These are phyloP conservation scores for Zanthoxylum bungeanum DNA, from an alignment of 345 rosid species.

Conservation along the genomic window DNA sequence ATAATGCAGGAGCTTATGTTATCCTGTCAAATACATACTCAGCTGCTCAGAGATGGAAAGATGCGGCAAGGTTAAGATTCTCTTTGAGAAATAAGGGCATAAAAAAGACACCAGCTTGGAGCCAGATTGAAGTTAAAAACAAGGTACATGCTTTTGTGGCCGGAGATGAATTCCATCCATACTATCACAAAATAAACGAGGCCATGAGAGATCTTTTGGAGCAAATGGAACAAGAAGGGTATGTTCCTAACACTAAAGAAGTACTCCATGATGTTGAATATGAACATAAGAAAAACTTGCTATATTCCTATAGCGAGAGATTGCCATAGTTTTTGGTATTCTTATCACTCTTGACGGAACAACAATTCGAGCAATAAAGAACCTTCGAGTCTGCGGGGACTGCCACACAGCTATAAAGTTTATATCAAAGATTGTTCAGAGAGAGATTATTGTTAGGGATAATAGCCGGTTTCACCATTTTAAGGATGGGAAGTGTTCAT, in stretches of 20 bases:
- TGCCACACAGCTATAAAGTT: constrained; percentile 69
- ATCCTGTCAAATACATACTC: constrained; percentile 71
- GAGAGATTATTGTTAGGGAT: constrained; percentile 72
- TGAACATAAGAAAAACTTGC: constrained; percentile 60
- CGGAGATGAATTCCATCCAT: constrained; percentile 71
- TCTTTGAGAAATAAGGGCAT: constrained; percentile 46
- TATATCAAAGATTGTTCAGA: constrained; percentile 55
- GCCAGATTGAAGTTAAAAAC: constrained; percentile 77
- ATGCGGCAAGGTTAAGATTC: constrained; percentile 48
- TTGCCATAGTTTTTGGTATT: constrained; percentile 73
- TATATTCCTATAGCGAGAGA: constrained; percentile 68
- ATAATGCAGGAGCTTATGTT: constrained; percentile 67
- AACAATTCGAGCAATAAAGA: constrained; percentile 68
- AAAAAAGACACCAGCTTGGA: constrained; percentile 69
- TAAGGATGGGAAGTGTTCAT: constrained; percentile 62
- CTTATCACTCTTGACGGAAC: constrained; percentile 62
- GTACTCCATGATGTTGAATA: constrained; percentile 72
- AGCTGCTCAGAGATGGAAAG: constrained; percentile 61
- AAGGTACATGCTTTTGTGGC: constrained; percentile 61
- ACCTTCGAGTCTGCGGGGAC: constrained; percentile 59
- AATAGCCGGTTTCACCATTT: constrained; percentile 82
- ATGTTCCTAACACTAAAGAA: constrained; percentile 59
- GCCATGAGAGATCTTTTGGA: constrained; percentile 46
- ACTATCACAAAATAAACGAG: constrained; percentile 39
- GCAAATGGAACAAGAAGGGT: constrained; percentile 73